Base-by-base conservation (phyloP, 2,329 filamentous ascomycete genomes). In the Neoascochyta sp. region DNA sequence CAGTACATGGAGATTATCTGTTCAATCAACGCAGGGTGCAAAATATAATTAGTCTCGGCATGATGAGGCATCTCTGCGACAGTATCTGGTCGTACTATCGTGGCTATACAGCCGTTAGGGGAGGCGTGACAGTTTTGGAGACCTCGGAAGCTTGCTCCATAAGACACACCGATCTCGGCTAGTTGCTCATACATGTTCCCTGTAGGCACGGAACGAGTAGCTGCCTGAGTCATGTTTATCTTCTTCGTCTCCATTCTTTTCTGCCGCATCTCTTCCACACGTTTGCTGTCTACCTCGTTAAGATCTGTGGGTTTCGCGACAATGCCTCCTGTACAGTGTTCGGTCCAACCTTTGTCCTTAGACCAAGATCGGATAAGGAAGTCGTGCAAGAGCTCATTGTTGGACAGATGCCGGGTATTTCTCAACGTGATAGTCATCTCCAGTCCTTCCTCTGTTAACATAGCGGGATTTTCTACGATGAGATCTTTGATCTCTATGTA, bases 281-380 rank as follows among this genome's bases (percentile, higher is more conserved):
- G 41, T 5, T 22, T 15, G 3, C 62, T 58, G 27, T 70, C 64
- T 2, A 73, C 63, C 5, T 65, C 63, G 36, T 71, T 68, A 2
- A 50, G 37, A 9, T 67, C 59, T 6, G 45, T 43, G 7, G 52
- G 40, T 24, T 57, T 54, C 3, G 71, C 63, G 5, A 64, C 56
- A 7, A 78, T 62, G 7, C 24, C 18, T 10, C 54, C 54, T 11
- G 37, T 45, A 49, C 75, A 79, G 45, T 81, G 71, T 45, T 80
- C 73, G 0, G 69, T 69, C 76, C 76, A 80, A 8, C 71, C 70
- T 22, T 71, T 64, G 9, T 56, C 64, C 9, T 65, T 63, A 0
- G 67, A 67, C 67, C 68, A 76, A 0, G 75, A 76, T 24, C 67
- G 73, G 15, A 80, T 72, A 2, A 65, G 57, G 55, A 80, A 80